A percentile compares a stretch with the other conserved stretches of the same genome.
These are phyloP conservation scores for Spizellomyces punctatus DNA, from an alignment of 192 early-diverging fungal genomes.

Conservation along the genomic window DNA sequence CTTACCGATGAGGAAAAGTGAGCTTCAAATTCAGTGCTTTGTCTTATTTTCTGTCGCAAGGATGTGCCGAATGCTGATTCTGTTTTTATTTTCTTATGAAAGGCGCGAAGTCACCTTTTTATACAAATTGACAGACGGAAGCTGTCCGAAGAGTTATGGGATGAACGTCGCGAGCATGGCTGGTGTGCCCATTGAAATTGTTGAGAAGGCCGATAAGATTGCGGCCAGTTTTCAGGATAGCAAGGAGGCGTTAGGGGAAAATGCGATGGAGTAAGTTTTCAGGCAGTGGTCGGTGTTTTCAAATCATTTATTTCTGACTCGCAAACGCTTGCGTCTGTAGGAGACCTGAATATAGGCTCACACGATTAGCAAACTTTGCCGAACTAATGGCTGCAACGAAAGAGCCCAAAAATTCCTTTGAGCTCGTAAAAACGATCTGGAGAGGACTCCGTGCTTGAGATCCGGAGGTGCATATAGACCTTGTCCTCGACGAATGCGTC, in stretches of 20 bases:
- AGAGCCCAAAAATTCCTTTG: neutral
- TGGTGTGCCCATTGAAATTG: conserved; percentile 65
- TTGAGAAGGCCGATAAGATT: conserved; percentile 24
- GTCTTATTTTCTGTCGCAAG: too few relatives aligned
- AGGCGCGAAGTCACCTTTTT: conserved; percentile 89
- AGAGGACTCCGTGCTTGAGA: neutral
- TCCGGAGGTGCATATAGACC: too few relatives aligned
- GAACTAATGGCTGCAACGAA: neutral
- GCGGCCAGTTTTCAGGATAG: conserved; percentile 5
- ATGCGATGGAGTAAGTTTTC: neutral
- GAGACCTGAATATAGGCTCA: neutral
- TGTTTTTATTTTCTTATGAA: neutral
- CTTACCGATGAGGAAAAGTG: conserved; percentile 68
- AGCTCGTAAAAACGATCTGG: neutral
- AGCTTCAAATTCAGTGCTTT: neutral
- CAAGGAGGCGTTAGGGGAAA: conserved; percentile 4
- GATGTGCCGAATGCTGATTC: neutral
- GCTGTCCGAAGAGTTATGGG: conserved; percentile 91
- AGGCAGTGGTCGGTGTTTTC: neutral
- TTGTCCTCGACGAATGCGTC: too few relatives aligned
- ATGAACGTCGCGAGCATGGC: conserved; percentile 99
- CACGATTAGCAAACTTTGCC: neutral
- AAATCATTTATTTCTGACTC: neutral
- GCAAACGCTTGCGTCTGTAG: neutral
- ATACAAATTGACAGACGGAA: conserved; percentile 84